These are phyloP conservation scores for Diaporthe helianthi DNA, from an alignment of 2,329 filamentous ascomycete species.

Conservation along the genomic window DNA sequence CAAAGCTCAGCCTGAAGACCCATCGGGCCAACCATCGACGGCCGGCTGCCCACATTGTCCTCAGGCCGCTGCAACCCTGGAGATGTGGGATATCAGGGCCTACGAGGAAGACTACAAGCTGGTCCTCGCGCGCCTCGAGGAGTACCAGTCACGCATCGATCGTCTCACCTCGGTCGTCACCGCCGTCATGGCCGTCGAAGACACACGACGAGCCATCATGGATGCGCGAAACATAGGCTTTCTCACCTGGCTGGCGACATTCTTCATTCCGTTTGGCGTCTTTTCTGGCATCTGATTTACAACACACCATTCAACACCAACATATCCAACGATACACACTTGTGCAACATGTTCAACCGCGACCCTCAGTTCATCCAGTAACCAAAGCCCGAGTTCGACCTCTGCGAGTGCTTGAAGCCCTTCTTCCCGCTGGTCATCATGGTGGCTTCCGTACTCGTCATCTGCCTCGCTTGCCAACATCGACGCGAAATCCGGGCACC, in stretches of 20 bases:
- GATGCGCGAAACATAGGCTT: neutral
- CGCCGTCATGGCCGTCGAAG: neutral
- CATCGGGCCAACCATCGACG: neutral
- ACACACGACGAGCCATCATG: neutral
- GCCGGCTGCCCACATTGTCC: neutral
- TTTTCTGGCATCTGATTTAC: neutral
- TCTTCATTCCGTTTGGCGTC: neutral
- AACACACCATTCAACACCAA: neutral
- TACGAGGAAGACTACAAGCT: neutral
- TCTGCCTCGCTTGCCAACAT: neutral
- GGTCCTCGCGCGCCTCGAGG: neutral
- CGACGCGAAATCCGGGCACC: rapidly evolving
- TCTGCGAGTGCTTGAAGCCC: neutral
- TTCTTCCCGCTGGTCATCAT: neutral
- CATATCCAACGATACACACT: neutral
- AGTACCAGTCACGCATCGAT: neutral
- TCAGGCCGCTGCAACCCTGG: neutral
- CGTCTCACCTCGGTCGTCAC: neutral
- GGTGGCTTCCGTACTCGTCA: neutral
- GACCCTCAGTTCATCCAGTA: neutral
- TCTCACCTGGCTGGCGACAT: neutral
- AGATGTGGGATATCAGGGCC: neutral
- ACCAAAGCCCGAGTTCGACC: neutral
- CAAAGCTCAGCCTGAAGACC: neutral
- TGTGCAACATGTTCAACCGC: neutral